Percentiles rank a stretch among this genome's conserved stretches.
These are phyloP conservation scores for Apiospora marii DNA, from an alignment of 2,329 filamentous ascomycete genomes.

Conservation along the genomic window DNA sequence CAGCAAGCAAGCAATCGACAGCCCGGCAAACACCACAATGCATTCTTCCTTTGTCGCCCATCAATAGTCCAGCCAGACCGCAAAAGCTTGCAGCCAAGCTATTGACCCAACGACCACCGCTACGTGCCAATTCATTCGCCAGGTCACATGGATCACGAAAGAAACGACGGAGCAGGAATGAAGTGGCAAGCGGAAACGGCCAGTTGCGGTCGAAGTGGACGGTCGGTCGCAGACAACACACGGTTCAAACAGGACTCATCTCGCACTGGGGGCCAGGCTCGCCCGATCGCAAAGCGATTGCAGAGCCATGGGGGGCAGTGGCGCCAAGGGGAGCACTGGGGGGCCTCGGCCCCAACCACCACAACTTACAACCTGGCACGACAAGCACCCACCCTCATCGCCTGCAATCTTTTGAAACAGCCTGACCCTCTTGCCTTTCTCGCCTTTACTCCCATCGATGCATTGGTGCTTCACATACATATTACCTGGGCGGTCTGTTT, in stretches of 20 bases:
- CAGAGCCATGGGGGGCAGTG: slow-evolving; percentile 21
- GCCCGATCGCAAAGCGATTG: slow-evolving; percentile 23
- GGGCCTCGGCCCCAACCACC: slow-evolving; percentile 22
- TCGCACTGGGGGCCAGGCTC: slow-evolving; percentile 26
- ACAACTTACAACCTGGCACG: slow-evolving; percentile 9
- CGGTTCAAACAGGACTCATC: slow-evolving; percentile 9
- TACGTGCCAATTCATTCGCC: slow-evolving; percentile 3
- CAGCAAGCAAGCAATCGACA: background rate
- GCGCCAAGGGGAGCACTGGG: slow-evolving; percentile 7
- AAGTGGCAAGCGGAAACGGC: slow-evolving; percentile 20
- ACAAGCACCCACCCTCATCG: slow-evolving; percentile 24
- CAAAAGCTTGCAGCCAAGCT: slow-evolving; percentile 17
- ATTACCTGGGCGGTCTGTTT: slow-evolving; percentile 20
- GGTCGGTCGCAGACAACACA: slow-evolving; percentile 20
- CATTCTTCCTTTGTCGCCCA: background rate
- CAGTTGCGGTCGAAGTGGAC: slow-evolving; percentile 18
- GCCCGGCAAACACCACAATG: background rate
- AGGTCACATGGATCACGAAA: slow-evolving; percentile 17
- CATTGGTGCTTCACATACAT: slow-evolving; percentile 19
- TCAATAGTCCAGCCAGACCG: slow-evolving; percentile 9
- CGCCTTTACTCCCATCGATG: slow-evolving; percentile 22
- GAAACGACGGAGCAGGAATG: slow-evolving; percentile 19
- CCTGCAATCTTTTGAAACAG: slow-evolving; percentile 28
- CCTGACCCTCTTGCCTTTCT: slow-evolving; percentile 23
- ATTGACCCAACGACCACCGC: slow-evolving; percentile 5